Percentiles rank a stretch among this genome's conserved stretches.
phyloP scores from a whole-genome alignment of 2,329 filamentous ascomycete species.

The Penicillium italicum region DNA sequence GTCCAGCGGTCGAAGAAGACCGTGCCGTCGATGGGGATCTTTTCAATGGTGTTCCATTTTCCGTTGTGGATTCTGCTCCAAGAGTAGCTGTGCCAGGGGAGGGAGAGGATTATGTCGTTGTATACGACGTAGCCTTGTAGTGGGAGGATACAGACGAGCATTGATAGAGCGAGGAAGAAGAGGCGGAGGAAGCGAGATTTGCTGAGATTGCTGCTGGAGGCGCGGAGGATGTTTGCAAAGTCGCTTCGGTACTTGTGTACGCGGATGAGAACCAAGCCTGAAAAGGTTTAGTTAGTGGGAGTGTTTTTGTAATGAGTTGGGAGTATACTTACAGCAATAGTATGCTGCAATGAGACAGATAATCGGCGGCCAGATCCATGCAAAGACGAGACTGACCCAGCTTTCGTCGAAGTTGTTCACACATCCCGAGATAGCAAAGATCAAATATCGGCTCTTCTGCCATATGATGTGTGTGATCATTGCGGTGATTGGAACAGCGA shows the following conservation, averaged over 20 bases:
- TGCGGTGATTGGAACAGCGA: slow-evolving; percentile 53
- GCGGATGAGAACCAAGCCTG: slow-evolving; percentile 59
- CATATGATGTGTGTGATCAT: slow-evolving; percentile 58
- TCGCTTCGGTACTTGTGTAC: slow-evolving; percentile 58
- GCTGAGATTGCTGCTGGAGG: slow-evolving; percentile 50
- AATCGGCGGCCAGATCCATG: slow-evolving; percentile 55
- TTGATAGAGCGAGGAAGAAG: slow-evolving; percentile 48
- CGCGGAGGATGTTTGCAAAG: slow-evolving; percentile 55
- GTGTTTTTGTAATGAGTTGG: background rate
- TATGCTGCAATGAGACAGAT: slow-evolving; percentile 52
- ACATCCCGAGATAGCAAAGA: slow-evolving; percentile 60
- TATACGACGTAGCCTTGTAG: slow-evolving; percentile 51
- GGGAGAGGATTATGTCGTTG: slow-evolving; percentile 36
- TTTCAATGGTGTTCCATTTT: slow-evolving; percentile 50
- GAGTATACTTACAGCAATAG: slow-evolving; percentile 53
- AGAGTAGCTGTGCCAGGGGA: slow-evolving; percentile 45
- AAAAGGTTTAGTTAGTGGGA: background rate
- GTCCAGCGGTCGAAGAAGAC: slow-evolving; percentile 58
- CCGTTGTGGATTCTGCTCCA: slow-evolving; percentile 53
- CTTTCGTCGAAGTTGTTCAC: slow-evolving; percentile 51
- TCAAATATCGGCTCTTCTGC: slow-evolving; percentile 56
- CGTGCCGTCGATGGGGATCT: slow-evolving; percentile 44
- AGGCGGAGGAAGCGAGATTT: slow-evolving; percentile 60
- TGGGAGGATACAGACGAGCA: slow-evolving; percentile 56
- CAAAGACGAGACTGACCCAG: slow-evolving; percentile 56